Evolutionary conservation across 805 yeast species (phyloP).

Genomic region (Kazachstania psychrophila): DNA sequence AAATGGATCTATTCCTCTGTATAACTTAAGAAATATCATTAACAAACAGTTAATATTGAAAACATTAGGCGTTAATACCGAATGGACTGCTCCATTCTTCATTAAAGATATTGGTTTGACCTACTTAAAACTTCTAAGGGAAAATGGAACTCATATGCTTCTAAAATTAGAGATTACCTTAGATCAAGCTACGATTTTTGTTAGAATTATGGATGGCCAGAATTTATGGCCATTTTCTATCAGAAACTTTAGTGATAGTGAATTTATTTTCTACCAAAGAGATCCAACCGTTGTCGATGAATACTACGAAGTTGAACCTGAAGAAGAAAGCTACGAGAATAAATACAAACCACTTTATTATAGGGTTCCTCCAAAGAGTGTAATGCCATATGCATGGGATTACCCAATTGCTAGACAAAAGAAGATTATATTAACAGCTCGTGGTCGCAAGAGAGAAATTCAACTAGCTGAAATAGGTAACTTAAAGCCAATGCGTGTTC

Average conservation of each 20-base stretch:
- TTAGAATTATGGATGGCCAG: slow-evolving; percentile 63
- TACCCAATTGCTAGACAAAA: slow-evolving; percentile 84
- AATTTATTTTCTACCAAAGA: slow-evolving; percentile 76
- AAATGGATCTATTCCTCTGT: slow-evolving; percentile 46
- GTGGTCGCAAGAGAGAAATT: slow-evolving; percentile 65
- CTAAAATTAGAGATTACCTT: slow-evolving; percentile 63
- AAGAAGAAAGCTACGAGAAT: slow-evolving; percentile 48
- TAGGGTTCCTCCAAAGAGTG: slow-evolving; percentile 77
- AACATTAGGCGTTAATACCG: slow-evolving; percentile 44
- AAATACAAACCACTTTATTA: slow-evolving; percentile 73
- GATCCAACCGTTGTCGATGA: slow-evolving; percentile 47
- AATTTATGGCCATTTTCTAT: slow-evolving; percentile 89
- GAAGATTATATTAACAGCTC: slow-evolving; percentile 65
- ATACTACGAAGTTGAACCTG: slow-evolving; percentile 42
- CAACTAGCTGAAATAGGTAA: slow-evolving; percentile 92
- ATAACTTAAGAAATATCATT: slow-evolving; percentile 43
- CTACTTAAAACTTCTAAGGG: slow-evolving; percentile 58
- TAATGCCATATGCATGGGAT: slow-evolving; percentile 98
- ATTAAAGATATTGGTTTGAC: slow-evolving; percentile 79
- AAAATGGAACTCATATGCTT: slow-evolving; percentile 56
- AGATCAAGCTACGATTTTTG: slow-evolving; percentile 76
- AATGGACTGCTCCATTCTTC: slow-evolving; percentile 84
- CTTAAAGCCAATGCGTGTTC: slow-evolving; percentile 73
- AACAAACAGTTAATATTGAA: slow-evolving; percentile 55
- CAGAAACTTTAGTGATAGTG: slow-evolving; percentile 81